phyloP scores from a whole-genome alignment of 345 rosid species.

The Pugionium dolabratum region DNA sequence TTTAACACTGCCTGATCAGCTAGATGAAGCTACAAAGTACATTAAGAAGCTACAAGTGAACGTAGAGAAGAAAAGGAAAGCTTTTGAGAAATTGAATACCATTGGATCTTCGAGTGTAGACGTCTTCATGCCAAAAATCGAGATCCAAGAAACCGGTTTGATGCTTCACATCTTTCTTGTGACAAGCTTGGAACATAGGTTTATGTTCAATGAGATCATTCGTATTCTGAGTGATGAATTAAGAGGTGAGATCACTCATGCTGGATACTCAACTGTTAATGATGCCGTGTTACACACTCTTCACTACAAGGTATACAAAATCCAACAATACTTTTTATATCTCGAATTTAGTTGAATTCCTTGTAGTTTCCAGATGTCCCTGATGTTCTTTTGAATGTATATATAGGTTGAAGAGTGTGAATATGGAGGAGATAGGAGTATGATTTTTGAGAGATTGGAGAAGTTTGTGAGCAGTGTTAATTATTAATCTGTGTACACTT shows the following conservation, averaged over 20 bases:
- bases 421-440: too few relatives aligned
- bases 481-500: too few relatives aligned
- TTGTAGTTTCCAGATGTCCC: too few relatives aligned
- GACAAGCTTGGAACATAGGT: conserved; percentile 41
- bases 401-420: too few relatives aligned
- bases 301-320: too few relatives aligned
- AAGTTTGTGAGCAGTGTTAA: too few relatives aligned
- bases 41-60: conserved; percentile 39
- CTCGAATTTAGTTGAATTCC: too few relatives aligned
- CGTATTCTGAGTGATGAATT: conserved; percentile 37
- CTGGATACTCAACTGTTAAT: conserved; percentile 39
- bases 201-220: conserved; percentile 26
- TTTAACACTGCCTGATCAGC: conserved; percentile 37
- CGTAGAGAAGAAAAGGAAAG: conserved; percentile 36
- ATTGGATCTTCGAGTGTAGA: conserved; percentile 27
- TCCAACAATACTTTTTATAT: too few relatives aligned
- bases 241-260: conserved; percentile 35
- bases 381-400: too few relatives aligned
- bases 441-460: too few relatives aligned
- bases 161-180: conserved; percentile 33
- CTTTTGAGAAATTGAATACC: conserved; percentile 20
- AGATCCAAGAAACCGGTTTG: conserved; percentile 39
- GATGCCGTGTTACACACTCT: conserved; percentile 38
- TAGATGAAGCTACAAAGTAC: conserved; percentile 44
- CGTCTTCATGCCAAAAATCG: conserved; percentile 32